Evolutionary conservation across 495 filamentous ascomycete genomes (phyloP), one percentile per base, ranked within the genome.

Genomic region (Articulospora tetracladia): DNA sequence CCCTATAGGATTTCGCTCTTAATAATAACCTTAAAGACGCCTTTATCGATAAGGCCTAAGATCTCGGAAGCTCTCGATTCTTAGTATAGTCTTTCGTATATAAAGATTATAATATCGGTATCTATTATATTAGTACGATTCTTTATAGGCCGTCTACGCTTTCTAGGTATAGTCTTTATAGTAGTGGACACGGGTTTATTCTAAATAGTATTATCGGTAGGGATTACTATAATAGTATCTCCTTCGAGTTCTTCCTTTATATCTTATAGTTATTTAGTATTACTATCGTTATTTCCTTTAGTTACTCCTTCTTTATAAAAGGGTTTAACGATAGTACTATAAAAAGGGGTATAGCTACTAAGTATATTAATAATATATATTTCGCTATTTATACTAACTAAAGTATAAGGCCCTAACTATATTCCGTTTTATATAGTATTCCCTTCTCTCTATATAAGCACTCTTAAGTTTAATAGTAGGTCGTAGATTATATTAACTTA

Each of bases 381-480:
- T 17, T 44, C 39, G 10, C 17, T n/a, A 44, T 7, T 19, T 44
- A 44, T 7, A n/a, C 39, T 44, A 15, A 44, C 39, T n/a, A 44
- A 17, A 12, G 8, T 44, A n/a, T 44, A 44, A 3, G 17, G 39
- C 3, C 39, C 17, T 11, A 17, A 8, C 39, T 44, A 44, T 8
- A 7, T 15, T 7, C 39, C 53, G 20, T 17, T 19, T 4, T 57
- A 20, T 17, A 34, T 36, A 0, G 22, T 22, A 47, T 57, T 57
- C 2, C 53, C 53, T 39, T 44, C 36, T 22, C 55, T 44, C 39
- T 30, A 57, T 25, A 57, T 41, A 1, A 57, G 23, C 2, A 57
- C 26, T 1, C 49, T 23, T 1, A 22, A 52, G 22, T 59, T 59
- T 11, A 59, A 19, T 1, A 25, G 20, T 19, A 53, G 22, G 8